A percentile compares a stretch with the other conserved stretches of the same genome.
phyloP scores from a whole-genome alignment of 805 yeast species.

The Blastobotrys parvus region DNA sequence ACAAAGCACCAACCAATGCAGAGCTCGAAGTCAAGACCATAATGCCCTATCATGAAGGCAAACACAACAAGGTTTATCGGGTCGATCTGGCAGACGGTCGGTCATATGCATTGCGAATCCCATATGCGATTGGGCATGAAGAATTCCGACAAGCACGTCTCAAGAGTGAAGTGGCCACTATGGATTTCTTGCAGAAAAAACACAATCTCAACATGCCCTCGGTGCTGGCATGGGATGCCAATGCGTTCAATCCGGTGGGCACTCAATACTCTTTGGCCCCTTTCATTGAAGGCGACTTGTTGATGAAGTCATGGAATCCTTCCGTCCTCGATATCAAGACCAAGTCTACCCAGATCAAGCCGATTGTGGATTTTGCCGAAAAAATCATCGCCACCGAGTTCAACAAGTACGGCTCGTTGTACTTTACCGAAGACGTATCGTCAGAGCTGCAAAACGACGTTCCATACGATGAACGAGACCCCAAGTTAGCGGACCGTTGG shows the following conservation, averaged over 20 bases:
- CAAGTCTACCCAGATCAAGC: slow-evolving; percentile 50
- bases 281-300: slow-evolving; percentile 63
- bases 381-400: slow-evolving; percentile 50
- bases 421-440: slow-evolving; percentile 62
- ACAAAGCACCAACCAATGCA: slow-evolving; percentile 36
- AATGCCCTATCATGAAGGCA: slow-evolving; percentile 86
- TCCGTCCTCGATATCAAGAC: slow-evolving; percentile 47
- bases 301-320: slow-evolving; percentile 92
- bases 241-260: slow-evolving; percentile 52
- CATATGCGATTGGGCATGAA: slow-evolving; percentile 67
- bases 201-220: slow-evolving; percentile 64
- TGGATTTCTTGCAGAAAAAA: slow-evolving; percentile 68
- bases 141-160: slow-evolving; percentile 49
- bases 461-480: slow-evolving; percentile 55
- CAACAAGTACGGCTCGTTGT: slow-evolving; percentile 72
- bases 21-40: slow-evolving; percentile 55
- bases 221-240: slow-evolving; percentile 58
- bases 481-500: slow-evolving; percentile 60
- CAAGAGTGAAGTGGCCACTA: slow-evolving; percentile 87
- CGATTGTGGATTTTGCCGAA: slow-evolving; percentile 60
- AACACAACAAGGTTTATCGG: slow-evolving; percentile 82
- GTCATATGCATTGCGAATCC: slow-evolving; percentile 67
- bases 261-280: slow-evolving; percentile 80
- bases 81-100: slow-evolving; percentile 54
- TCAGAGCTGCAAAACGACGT: slow-evolving; percentile 34